Conservation (phyloP, 108 stramenopile genomes). For the Nitzschia putrida region DNA sequence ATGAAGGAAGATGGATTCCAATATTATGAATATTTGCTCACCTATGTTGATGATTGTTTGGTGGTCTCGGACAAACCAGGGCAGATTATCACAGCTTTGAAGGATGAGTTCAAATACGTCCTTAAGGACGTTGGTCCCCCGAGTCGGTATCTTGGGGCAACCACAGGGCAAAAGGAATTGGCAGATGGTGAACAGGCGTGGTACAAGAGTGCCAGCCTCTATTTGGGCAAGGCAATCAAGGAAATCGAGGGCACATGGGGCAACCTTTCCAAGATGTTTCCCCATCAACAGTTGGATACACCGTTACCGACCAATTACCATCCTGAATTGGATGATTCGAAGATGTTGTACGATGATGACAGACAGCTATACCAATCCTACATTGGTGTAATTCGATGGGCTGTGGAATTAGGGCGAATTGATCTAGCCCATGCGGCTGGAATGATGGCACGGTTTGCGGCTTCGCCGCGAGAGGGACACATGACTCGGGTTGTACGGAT, state of each 20-base stretch:
- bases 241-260: background rate
- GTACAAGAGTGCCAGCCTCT: background rate
- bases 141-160: too few relatives aligned
- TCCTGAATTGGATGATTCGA: slow-evolving; percentile 16
- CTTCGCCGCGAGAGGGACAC: slow-evolving; percentile 44
- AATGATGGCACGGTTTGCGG: slow-evolving; percentile 38
- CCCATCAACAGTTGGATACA: background rate
- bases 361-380: slow-evolving; percentile 23
- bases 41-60: slow-evolving; percentile 21
- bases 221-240: background rate
- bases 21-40: slow-evolving; percentile 14
- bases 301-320: slow-evolving; percentile 1
- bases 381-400: slow-evolving; percentile 51
- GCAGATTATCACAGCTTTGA: background rate
- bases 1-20: background rate
- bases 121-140: background rate
- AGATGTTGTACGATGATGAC: slow-evolving; percentile 8
- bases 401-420: slow-evolving; percentile 47
- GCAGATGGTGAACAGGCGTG: background rate
- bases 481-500: slow-evolving; percentile 39
- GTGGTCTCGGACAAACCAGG: slow-evolving; percentile 1
- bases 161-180: too few relatives aligned
- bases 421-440: slow-evolving; percentile 47
- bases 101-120: background rate
- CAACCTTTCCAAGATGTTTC: background rate